A percentile compares a stretch with the other conserved stretches of the same genome.
Evolutionary conservation across 2,329 filamentous ascomycete genomes (phyloP).

Genomic region (Rhynchosporium agropyri): DNA sequence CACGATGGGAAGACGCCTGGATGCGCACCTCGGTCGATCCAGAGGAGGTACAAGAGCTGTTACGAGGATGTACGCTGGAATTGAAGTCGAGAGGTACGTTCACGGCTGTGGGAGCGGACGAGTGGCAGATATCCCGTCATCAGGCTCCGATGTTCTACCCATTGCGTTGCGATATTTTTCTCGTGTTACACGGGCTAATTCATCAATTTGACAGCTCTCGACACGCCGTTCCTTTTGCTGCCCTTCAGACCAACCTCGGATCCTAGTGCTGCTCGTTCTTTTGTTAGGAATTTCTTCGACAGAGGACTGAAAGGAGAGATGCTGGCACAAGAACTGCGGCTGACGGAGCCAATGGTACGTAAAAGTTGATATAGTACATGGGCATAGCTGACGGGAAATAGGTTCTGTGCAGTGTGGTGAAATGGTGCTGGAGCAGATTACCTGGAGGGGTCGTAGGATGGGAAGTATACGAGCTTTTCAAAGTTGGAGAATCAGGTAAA

Average conservation of each 20-base stretch:
- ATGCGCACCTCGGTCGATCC: constrained; percentile 78
- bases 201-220: constrained; percentile 64
- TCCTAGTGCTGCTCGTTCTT: constrained; percentile 86
- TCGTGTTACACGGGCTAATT: constrained; percentile 36
- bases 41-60: constrained; percentile 87
- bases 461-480: constrained; percentile 97
- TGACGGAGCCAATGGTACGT: constrained; percentile 90
- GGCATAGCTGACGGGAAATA: constrained; percentile 46
- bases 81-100: constrained; percentile 90
- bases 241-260: constrained; percentile 94
- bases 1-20: constrained; percentile 87
- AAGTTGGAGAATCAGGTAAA: constrained; percentile 86
- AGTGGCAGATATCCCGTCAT: constrained; percentile 29
- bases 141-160: constrained; percentile 33
- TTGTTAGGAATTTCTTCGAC: constrained; percentile 91
- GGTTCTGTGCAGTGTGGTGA: constrained; percentile 91
- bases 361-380: constrained; percentile 20
- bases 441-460: constrained; percentile 91
- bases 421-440: constrained; percentile 98
- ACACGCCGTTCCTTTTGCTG: constrained; percentile 88
- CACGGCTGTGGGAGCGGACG: background rate
- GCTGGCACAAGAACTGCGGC: constrained; percentile 82
- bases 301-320: constrained; percentile 67
- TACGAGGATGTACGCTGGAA: constrained; percentile 83
- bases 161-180: constrained; percentile 15